Base-by-base conservation (phyloP, 1,284 basidiomycete genomes). In the Sporisorium iseilematis-ciliati region DNA sequence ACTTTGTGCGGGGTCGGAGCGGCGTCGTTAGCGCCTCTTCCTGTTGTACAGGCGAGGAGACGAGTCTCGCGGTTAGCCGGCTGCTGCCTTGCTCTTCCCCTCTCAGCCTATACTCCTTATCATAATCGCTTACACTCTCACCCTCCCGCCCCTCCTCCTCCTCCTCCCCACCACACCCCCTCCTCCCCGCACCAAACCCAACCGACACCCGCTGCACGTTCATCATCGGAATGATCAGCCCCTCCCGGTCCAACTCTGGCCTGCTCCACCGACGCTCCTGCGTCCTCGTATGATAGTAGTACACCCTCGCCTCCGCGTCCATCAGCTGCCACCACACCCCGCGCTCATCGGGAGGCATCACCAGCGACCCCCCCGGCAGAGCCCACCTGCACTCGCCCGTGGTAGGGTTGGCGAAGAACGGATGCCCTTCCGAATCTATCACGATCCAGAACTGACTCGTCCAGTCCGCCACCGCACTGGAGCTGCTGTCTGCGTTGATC, bases 281-380 rank as follows among this genome's bases (percentile, higher is more conserved):
- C 1, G 92, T 91, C 84, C 92, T 90, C 1, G 94, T 97, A 81
- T 93, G 93, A 86, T 95, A 95, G 86, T 94, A 97, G 85, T 97
- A 97, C 14, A 92, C 91, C 63, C 94, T 87, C 42, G 91, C 88
- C 33, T 90, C 89, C 40, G 92, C 91, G 85, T 96, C 94, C 46
- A 89, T 88, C 73, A 97, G 89, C 85, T 97, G 94, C 93, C 94
- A 96, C 94, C 94, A 97, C 84, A 96, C 93, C 50, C 95, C 95
- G 35, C 92, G 90, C 3, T 90, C 88, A 67, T 89, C 92, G 7
- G 93, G 92, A 25, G 94, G 95, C 38, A 97, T 87, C 1, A 95
- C 91, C 84, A 94, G 94, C 57, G 92, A 91, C 16, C 94, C 93
- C n/a, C 91, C 89, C 5, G 94, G 94, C 4, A 93, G 90, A 81